Percentiles rank a stretch among this genome's conserved stretches.
Evolutionary conservation across 148 eudicot genomes (phyloP).

Genomic region (Gaultheria prostrata): DNA sequence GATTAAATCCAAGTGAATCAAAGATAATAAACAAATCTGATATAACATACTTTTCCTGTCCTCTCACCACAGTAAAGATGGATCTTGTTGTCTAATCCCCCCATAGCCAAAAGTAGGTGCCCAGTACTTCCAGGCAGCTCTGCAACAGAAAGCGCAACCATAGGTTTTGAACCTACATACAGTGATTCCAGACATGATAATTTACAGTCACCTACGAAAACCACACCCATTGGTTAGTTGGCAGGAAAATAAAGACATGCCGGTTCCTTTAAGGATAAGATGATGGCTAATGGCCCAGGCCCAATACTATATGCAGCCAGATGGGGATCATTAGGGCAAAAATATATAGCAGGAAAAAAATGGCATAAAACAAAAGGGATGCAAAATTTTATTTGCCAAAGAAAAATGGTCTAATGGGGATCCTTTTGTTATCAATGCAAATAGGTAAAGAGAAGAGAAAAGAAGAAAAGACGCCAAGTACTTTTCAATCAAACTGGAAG

Average conservation of each 20-base stretch:
- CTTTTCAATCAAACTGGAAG: background rate
- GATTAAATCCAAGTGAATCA: background rate
- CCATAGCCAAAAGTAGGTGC: conserved; percentile 74
- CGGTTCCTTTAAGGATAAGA: background rate
- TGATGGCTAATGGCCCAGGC: background rate
- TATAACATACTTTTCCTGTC: conserved; percentile 66
- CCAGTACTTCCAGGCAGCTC: conserved; percentile 63
- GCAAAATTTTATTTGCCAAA: background rate
- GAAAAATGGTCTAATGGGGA: background rate
- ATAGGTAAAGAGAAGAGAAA: background rate
- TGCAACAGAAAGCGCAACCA: conserved; percentile 85
- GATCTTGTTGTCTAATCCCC: conserved; percentile 89
- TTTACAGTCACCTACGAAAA: conserved; percentile 62
- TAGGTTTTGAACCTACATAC: conserved; percentile 69
- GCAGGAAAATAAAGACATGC: background rate
- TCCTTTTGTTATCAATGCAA: background rate
- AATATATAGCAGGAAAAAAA: background rate
- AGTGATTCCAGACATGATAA: conserved; percentile 60
- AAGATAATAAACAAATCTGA: background rate
- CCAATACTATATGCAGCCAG: background rate
- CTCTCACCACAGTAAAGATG: conserved; percentile 84
- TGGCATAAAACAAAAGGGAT: background rate
- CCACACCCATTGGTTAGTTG: conserved; percentile 1
- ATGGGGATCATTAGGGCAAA: background rate
- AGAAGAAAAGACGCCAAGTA: background rate